Percentiles rank a stretch among this genome's conserved stretches.
Evolutionary conservation across 202 grass and related monocot genomes (phyloP).

Genomic region (Setaria italica): DNA sequence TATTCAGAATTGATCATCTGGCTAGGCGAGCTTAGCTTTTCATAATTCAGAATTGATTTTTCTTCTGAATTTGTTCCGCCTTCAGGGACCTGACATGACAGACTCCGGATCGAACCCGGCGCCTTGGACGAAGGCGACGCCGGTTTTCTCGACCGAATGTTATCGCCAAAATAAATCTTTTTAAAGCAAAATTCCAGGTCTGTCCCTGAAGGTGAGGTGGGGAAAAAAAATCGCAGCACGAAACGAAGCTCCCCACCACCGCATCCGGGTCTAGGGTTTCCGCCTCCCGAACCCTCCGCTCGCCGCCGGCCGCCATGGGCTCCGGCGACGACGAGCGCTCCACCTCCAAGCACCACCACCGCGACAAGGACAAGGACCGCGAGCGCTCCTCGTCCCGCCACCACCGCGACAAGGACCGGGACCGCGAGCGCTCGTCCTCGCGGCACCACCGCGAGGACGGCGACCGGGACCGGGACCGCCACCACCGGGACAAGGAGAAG

Average conservation of each 20-base stretch:
- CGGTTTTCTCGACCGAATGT: neutral
- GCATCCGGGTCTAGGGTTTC: constrained; percentile 57
- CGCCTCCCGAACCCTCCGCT: constrained; percentile 18
- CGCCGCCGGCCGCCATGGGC: constrained; percentile 46
- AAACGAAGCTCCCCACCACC: neutral
- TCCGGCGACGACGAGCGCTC: constrained; percentile 51
- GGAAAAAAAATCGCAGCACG: neutral
- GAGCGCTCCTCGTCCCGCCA: constrained; percentile 44
- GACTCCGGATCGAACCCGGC: neutral
- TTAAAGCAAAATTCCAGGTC: neutral
- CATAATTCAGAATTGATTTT: too few relatives aligned
- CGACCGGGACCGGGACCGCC: constrained; percentile 14
- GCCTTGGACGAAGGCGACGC: neutral
- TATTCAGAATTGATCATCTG: too few relatives aligned
- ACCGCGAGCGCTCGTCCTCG: constrained; percentile 42
- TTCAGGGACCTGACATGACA: neutral
- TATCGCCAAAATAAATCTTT: neutral
- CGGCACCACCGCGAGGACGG: constrained; percentile 56
- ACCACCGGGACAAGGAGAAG: constrained; percentile 29
- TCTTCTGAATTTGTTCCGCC: too few relatives aligned
- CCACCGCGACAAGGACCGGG: constrained; percentile 44
- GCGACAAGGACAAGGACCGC: constrained; percentile 51
- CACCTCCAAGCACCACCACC: constrained; percentile 52
- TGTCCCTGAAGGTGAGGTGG: neutral
- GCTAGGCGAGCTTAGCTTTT: too few relatives aligned